These are phyloP conservation scores for Leishmania lainsoni DNA, from an alignment of 208 protist species.

Conservation along the genomic window DNA sequence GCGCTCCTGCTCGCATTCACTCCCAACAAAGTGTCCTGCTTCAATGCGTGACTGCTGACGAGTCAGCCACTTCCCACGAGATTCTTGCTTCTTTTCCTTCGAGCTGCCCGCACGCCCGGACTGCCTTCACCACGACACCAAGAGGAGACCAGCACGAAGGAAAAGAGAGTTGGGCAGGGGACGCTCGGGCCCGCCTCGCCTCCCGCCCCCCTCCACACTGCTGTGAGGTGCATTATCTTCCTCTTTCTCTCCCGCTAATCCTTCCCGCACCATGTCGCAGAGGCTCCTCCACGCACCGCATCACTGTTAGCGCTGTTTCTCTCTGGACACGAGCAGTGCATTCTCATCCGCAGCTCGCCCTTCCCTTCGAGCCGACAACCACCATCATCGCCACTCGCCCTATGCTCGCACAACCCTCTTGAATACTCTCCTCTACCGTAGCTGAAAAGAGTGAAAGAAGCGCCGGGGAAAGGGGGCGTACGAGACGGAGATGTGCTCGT, in stretches of 20 bases:
- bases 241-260: background rate
- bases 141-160: background rate
- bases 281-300: background rate
- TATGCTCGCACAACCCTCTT: background rate
- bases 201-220: background rate
- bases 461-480: too few species aligned
- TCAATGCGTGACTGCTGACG: background rate
- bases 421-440: too few species aligned
- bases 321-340: background rate
- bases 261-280: background rate
- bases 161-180: background rate
- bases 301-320: background rate
- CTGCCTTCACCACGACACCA: background rate
- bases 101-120: background rate
- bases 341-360: too few species aligned
- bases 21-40: background rate
- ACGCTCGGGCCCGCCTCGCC: background rate
- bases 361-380: background rate
- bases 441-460: background rate
- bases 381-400: too few species aligned
- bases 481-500: too few species aligned
- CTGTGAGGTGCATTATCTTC: background rate
- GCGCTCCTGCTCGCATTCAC: background rate
- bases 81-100: background rate
- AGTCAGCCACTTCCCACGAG: too few species aligned